Evolutionary conservation across 1,284 basidiomycete species (phyloP), one percentile per base, ranked within the genome.

Genomic region (Cutaneotrichosporon sp.): DNA sequence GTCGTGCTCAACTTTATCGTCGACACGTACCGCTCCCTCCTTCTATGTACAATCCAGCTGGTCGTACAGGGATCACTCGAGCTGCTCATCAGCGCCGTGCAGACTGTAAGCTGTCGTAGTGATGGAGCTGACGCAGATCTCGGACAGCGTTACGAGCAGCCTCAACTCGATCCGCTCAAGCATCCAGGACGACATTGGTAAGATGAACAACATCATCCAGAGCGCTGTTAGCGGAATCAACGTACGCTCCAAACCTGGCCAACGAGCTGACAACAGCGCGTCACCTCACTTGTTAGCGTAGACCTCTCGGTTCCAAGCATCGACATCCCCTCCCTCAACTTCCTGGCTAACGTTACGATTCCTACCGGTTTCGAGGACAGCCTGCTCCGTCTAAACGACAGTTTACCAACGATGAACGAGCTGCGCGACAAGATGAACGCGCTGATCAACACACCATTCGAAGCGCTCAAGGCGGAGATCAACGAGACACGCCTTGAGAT

Each of bases 1-100:
- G 87, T 84, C 1, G 87, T 96, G 70, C 89, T 96, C 79, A 90
- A 91, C 70, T 98, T 97, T 80, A 86, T 97, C 65, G 87, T 97
- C 71, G 90, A 94, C 80, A 87, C 89, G 60, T 99, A 97, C 77
- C 88, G 92, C 46, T 92, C 91, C 5, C 89, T 94, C 1, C 88
- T 97, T 70, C 84, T 97, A 58, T 98, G 95, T 80, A 92, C 96
- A 69, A 82, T 97, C 69, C 92, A 97, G 81, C 84, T 98, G 55
- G 87, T 92, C 14, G 88, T 99, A 2, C 86, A 88, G 26, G 92
- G 92, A 16, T 88, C 86, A 2, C 82, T 99, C 42, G 85, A 87
- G 31, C 81, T 97, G 58, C 80, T 97, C 21, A 92, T 97, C 60
- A 84, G 82, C 55, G 92, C 91, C 7, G 90, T 93, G 1, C 82